Base-by-base conservation (phyloP, 441 rosid species). In the Macaranga tanarius region DNA sequence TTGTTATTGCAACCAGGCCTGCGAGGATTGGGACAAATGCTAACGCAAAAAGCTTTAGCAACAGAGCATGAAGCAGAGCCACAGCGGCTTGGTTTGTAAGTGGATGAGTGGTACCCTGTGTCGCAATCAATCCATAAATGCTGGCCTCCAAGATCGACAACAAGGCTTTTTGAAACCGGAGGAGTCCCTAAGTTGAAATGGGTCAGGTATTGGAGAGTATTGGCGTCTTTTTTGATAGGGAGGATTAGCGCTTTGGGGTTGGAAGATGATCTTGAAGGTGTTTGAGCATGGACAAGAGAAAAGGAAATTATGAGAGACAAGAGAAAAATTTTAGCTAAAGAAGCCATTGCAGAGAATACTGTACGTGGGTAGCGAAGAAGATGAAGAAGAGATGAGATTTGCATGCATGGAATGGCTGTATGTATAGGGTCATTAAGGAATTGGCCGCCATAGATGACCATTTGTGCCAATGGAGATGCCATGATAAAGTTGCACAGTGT, bases 1-100 rank as follows among this genome's bases (percentile, higher is more conserved):
- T 86, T 83, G 82, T 87, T 83, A 84, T 87, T 81, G 78, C 91
- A 89, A 3, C 93, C 90, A 0, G 91, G 86, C 25, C 54, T 50
- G 26, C 45, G 16, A 48, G 54, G 69, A 19, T 12, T 10, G 70
- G 45, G 1, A 20, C 72, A 42, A 9, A 77, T 2, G 22, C 47
- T 47, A 4, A 52, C 62, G 55, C 69, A 72, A 10, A 0, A 4
- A 6, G 69, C 69, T 31, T 58, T 65, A 20, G 76, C 61, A 10
- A 73, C 5, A 31, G 76, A 57, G 40, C 76, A 73, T 15, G 76
- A 9, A 5, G 71, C 57, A 11, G 76, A 66, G 51, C 76, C 71
- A 10, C 72, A 65, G 15, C 1, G 6, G 34, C 48, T 51, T 11
- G 58, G 66, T 34, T 22, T 73, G 34, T 51, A 65, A 57, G 72